Base-by-base conservation (phyloP, 2,329 filamentous ascomycete species). In the Cercospora sesami region DNA sequence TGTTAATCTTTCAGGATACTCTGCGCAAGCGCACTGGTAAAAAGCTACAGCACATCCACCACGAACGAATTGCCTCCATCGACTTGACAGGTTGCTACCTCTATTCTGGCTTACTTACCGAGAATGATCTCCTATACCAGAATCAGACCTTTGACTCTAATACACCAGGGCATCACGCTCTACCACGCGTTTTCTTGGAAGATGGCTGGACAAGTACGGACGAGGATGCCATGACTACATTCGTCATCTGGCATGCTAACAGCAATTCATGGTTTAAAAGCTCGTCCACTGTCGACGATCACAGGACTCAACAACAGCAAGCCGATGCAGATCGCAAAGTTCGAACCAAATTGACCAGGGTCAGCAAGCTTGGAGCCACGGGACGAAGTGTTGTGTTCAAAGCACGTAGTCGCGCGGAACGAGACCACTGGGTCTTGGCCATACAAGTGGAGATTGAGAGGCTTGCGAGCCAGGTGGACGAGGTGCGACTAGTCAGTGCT, bases 401-500 rank as follows among this genome's bases (percentile, higher is more conserved):
- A 74, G 85, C 88, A 39, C 82, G 88, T 63, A 89, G 86, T 76
- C 81, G 89, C 9, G 84, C 88, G 0, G 89, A 91, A 77, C 83
- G 88, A 68, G 89, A 91, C 78, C 85, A 87, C 72, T 91, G 89
- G 89, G 89, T 91, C 26, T 78, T 90, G 75, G 87, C 84, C 39
- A 86, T 90, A 67, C 85, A 85, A 63, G 86, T 86, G 69, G 89
- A 90, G 80, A 90, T 90, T 76, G 88, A 90, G 79, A 80, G 86
- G 60, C 65, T 71, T 65, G 80, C 77, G 14, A 83, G 85, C 69
- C 86, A 88, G 73, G 80, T 66, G 9, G 83, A 86, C 68, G 86
- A 88, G 71, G 80, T 86, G 57, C 79, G 84, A 59, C 77, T 86
- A 70, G 72, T 77, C 6, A 70, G 73, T 48, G 68, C 65, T 39